Evolutionary conservation across 768 basidiomycete species (phyloP).

Genomic region (Dacryopinax primogenitus): DNA sequence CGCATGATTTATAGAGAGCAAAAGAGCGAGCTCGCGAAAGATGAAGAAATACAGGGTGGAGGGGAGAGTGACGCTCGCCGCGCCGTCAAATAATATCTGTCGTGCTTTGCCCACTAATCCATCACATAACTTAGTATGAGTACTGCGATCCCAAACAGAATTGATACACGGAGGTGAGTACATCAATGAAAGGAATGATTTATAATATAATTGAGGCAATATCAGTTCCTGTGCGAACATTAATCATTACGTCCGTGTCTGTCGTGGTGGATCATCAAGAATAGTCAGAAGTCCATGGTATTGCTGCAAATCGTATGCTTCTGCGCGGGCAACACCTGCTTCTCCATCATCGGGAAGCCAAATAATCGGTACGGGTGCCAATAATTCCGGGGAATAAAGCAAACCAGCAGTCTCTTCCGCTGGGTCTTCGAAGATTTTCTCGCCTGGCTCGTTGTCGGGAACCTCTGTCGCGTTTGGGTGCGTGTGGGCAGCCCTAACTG

Average conservation of each 20-base stretch:
- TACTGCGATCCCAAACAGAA: no score
- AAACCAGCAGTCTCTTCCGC: constrained; percentile 65
- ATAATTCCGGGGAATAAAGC: constrained; percentile 68
- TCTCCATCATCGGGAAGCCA: constrained; percentile 64
- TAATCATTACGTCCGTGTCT: background rate
- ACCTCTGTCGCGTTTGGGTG: constrained; percentile 46
- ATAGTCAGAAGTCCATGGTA: constrained; percentile 61
- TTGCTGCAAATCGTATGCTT: constrained; percentile 61
- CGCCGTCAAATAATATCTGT: background rate
- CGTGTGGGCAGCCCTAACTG: constrained; percentile 63
- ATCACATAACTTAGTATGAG: background rate
- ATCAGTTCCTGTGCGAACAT: no score
- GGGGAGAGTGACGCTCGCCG: background rate
- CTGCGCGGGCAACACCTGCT: constrained; percentile 57
- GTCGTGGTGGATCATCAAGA: constrained; percentile 38
- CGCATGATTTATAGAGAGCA: background rate
- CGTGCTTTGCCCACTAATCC: background rate
- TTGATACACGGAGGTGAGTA: no score
- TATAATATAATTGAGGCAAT: background rate
- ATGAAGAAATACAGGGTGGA: background rate
- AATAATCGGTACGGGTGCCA: constrained; percentile 64
- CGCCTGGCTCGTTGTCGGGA: constrained; percentile 51
- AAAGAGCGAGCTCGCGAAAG: background rate
- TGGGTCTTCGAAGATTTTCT: constrained; percentile 57
- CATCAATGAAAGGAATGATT: background rate